phyloP scores from a whole-genome alignment of 2,329 filamentous ascomycete species.

The Alternaria sp. region DNA sequence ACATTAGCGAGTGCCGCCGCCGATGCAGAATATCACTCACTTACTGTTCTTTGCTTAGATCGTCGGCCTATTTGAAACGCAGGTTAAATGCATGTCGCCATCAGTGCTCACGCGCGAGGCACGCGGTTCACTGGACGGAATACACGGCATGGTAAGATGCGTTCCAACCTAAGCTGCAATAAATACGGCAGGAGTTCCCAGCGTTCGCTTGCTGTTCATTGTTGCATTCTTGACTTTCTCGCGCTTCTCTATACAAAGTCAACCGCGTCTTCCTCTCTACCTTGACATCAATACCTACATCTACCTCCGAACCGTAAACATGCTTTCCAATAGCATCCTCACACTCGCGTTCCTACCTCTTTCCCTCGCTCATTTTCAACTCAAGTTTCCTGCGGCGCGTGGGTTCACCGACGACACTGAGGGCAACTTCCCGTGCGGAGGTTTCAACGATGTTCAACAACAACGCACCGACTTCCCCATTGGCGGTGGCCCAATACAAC shows the following conservation, averaged over 20 bases:
- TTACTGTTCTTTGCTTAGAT: slow-evolving; percentile 28
- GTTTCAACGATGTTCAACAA: slow-evolving; percentile 54
- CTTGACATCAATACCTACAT: slow-evolving; percentile 7
- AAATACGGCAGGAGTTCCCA: slow-evolving; percentile 39
- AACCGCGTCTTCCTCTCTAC: background rate
- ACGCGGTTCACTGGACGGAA: slow-evolving; percentile 35
- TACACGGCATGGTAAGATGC: slow-evolving; percentile 35
- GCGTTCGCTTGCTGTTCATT: slow-evolving; percentile 1
- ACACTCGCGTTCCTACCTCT: slow-evolving; percentile 56
- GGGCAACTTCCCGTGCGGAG: slow-evolving; percentile 61
- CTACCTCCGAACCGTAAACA: slow-evolving; percentile 25
- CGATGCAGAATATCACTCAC: slow-evolving; percentile 33
- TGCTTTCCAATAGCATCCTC: slow-evolving; percentile 46
- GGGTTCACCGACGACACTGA: slow-evolving; percentile 61
- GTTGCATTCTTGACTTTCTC: slow-evolving; percentile 9
- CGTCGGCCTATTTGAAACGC: slow-evolving; percentile 16
- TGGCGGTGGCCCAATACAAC: slow-evolving; percentile 60
- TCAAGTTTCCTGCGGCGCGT: slow-evolving; percentile 62
- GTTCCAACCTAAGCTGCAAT: slow-evolving; percentile 29
- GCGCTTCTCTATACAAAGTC: slow-evolving; percentile 1
- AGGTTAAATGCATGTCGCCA: slow-evolving; percentile 22
- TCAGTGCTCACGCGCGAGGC: slow-evolving; percentile 32
- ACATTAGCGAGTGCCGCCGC: slow-evolving; percentile 28
- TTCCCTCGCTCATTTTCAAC: slow-evolving; percentile 64
- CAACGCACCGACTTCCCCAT: slow-evolving; percentile 61